Conservation (phyloP, 768 basidiomycete species). For the Trametes coccinea region DNA sequence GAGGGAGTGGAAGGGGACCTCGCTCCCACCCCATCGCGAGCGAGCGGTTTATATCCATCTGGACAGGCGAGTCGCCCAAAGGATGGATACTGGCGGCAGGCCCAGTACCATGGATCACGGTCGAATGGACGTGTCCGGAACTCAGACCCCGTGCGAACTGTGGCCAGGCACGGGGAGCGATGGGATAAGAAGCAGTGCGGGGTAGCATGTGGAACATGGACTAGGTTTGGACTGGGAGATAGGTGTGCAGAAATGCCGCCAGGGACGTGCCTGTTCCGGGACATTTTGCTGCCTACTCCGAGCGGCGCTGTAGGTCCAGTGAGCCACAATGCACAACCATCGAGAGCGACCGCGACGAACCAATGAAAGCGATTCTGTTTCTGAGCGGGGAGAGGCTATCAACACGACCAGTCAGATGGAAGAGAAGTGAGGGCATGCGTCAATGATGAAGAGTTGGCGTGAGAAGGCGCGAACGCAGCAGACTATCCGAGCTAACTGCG, state of each 20-base stretch:
- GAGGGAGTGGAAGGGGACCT: constrained; percentile 6
- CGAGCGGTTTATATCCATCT: constrained; percentile 4
- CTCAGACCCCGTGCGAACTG: background rate
- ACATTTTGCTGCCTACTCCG: no score
- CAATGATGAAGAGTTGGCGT: no score
- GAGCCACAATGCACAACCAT: background rate
- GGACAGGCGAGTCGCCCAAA: background rate
- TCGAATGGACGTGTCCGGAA: background rate
- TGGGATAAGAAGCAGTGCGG: constrained; percentile 1
- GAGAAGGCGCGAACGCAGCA: no score
- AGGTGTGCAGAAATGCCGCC: background rate
- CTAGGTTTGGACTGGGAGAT: background rate
- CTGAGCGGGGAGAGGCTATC: background rate
- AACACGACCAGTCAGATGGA: background rate
- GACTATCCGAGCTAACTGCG: no score
- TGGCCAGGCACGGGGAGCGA: constrained; percentile 5
- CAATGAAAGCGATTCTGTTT: background rate
- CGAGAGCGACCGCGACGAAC: background rate
- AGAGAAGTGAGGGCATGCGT: background rate
- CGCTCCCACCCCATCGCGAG: background rate
- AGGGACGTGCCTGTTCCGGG: background rate
- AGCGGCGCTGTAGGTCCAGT: background rate
- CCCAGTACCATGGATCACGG: background rate
- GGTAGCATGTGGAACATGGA: constrained; percentile 1
- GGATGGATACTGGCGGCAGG: background rate